Evolutionary conservation across 805 yeast species (phyloP), one percentile per base, ranked within the genome.

Genomic region (Kuraishia cidri): DNA sequence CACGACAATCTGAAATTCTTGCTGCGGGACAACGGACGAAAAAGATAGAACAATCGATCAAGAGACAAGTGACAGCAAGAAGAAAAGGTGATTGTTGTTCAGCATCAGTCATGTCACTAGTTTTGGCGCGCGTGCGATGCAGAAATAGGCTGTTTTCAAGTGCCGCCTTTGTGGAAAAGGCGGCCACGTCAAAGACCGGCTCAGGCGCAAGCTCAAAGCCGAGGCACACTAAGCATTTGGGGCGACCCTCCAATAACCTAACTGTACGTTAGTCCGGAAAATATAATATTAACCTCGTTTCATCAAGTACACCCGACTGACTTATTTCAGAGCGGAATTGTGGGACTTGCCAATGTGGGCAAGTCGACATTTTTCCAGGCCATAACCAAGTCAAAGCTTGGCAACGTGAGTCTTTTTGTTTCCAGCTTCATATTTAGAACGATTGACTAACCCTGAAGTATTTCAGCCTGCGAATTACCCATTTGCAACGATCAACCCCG

Each of bases 301-400:
- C 24, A 21, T 21, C 7, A 21, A 7, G 11, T 25, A 10, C 27
- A 14, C 13, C 13, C 27, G 15, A 14, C 13, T 5, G 4, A 4
- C 13, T 25, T 25, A 15, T 8, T 22, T 9, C 27, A 47, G 46
- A 54, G 71, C 40, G 71, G 79, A 29, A 58, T 73, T 35, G 75
- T 69, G 2, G 75, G 82, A 1, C 62, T 79, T 20, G 86, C 87
- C 26, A 81, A 72, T 38, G 94, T 90, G 43, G 98, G 98, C 50
- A 92, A 92, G 61, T 86, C 96, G 10, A 90, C 97, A 6, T 87
- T 90, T 60, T 90, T 90, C 75, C 97, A 92, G 62, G 95, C 96
- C 36, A 82, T 92, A 52, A 90, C 97, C 36, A 77, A 79, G 62
- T 85, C 88, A 46, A 86, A 88, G 30, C 66, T 92, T 45, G 97